Evolutionary conservation across 1,139 yeast species (phyloP), one percentile per base, ranked within the genome.

Genomic region (Saccharomyces hybrid): DNA sequence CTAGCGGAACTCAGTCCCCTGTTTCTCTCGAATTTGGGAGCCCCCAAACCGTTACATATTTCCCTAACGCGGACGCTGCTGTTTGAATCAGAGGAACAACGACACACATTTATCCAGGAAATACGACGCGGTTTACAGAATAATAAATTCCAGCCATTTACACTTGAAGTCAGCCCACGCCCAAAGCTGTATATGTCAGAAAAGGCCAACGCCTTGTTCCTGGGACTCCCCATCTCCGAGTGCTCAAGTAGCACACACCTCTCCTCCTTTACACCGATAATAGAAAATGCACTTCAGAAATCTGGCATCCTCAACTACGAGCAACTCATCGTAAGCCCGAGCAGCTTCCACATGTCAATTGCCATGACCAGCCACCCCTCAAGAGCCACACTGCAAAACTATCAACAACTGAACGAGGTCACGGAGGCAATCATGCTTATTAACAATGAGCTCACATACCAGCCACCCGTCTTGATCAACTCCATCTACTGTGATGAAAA

Each of bases 41-140:
- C 66, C 4, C 61, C 62, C 9, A 48, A 54, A 42, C 62, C 65
- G n/a, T 51, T 64, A 42, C 67, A 64, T 42, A 53, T 64, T 14
- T 62, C 67, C 9, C 57, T 64, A 29, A 53, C 61, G 3, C 53
- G 59, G 8, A 51, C 54, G 24, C 32, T 62, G 16, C 28, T 47
- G 24, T 61, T 61, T 49, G 51, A 42, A 12, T 47, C 50, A 47
- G 56, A 56, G 21, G 42, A 32, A 16, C 58, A 59, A 19, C 48
- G 61, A 29, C 56, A 59, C 42, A 27, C 28, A 32, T 57, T 61
- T 19, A 52, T 52, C 50, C 47, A 46, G 7, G 50, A 47, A 42
- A 47, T 61, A 14, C 46, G 50, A 12, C 44, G 51, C 12, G 58
- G 53, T 31, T 31, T 58, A 28, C 47, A 34, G 28, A 42, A 48